Evolutionary conservation across 768 basidiomycete species (phyloP).

Genomic region (Rossbeevera mucosa): DNA sequence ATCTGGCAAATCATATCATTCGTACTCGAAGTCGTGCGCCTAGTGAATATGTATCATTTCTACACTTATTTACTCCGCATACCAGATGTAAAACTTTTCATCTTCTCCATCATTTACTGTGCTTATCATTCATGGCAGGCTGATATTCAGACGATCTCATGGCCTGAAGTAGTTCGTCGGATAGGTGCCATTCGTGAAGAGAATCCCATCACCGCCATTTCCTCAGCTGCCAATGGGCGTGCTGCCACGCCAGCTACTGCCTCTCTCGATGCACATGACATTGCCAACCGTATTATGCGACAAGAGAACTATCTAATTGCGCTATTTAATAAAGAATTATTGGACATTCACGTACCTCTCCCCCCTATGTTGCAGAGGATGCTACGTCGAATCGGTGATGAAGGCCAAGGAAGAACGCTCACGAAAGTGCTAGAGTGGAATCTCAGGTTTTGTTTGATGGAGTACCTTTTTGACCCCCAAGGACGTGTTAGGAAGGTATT

Average conservation of each 20-base stretch:
- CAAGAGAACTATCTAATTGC: slow-evolving; percentile 99
- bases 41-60: slow-evolving; percentile 93
- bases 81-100: slow-evolving; percentile 67
- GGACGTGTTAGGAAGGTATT: slow-evolving; percentile 91
- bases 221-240: slow-evolving; percentile 49
- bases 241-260: slow-evolving; percentile 66
- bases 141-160: slow-evolving; percentile 96
- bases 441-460: slow-evolving; percentile 90
- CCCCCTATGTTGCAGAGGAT: slow-evolving; percentile 55
- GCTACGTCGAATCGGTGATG: slow-evolving; percentile 39
- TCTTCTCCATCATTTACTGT: background rate
- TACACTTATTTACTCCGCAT: slow-evolving; percentile 91
- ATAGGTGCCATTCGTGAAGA: slow-evolving; percentile 88
- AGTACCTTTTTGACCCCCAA: slow-evolving; percentile 87
- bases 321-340: slow-evolving; percentile 92
- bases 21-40: slow-evolving; percentile 63
- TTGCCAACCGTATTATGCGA: slow-evolving; percentile 95
- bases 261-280: slow-evolving; percentile 94
- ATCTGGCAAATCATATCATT: slow-evolving; percentile 84
- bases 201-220: slow-evolving; percentile 87
- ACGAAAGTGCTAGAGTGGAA: slow-evolving; percentile 98
- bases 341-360: slow-evolving; percentile 82
- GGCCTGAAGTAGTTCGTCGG: slow-evolving; percentile 90
- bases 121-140: slow-evolving; percentile 48
- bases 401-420: slow-evolving; percentile 71